Conservation (phyloP, 345 rosid species). For the Anacardium occidentale region DNA sequence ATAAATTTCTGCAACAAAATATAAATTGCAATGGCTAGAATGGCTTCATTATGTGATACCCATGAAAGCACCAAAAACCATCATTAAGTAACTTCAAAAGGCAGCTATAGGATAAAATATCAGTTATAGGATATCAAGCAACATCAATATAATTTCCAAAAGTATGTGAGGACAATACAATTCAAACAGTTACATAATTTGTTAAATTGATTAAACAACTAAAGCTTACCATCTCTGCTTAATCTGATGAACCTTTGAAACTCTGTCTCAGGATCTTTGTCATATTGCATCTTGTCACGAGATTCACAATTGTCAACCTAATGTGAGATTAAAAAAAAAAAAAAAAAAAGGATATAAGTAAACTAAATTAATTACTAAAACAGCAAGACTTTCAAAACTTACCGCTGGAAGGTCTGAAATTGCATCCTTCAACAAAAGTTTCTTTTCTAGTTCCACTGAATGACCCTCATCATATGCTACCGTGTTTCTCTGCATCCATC, state of each 20-base stretch:
- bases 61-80: too few relatives aligned
- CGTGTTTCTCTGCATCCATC: conserved; percentile 34
- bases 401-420: conserved; percentile 60
- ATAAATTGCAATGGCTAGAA: too few relatives aligned
- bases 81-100: too few relatives aligned
- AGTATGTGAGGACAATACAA: too few relatives aligned
- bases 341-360: too few relatives aligned
- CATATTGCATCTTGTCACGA: conserved; percentile 47
- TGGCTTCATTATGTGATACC: too few relatives aligned
- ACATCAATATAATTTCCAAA: too few relatives aligned
- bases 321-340: too few relatives aligned
- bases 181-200: too few relatives aligned
- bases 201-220: not conserved
- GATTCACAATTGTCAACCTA: conserved; percentile 46
- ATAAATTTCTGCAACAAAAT: too few relatives aligned
- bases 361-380: not conserved
- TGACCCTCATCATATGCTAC: conserved; percentile 51
- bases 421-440: conserved; percentile 50
- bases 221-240: conserved; percentile 31
- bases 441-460: conserved; percentile 29
- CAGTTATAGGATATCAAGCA: too few relatives aligned
- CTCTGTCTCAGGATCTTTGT: conserved; percentile 36
- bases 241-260: conserved; percentile 48
- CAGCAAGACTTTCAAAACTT: conserved; percentile 13
- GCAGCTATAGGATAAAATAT: too few relatives aligned